Percentiles rank a stretch among this genome's conserved stretches.
Evolutionary conservation across 75 land plant genomes (phyloP).

Genomic region (Cunninghamia lanceolata): DNA sequence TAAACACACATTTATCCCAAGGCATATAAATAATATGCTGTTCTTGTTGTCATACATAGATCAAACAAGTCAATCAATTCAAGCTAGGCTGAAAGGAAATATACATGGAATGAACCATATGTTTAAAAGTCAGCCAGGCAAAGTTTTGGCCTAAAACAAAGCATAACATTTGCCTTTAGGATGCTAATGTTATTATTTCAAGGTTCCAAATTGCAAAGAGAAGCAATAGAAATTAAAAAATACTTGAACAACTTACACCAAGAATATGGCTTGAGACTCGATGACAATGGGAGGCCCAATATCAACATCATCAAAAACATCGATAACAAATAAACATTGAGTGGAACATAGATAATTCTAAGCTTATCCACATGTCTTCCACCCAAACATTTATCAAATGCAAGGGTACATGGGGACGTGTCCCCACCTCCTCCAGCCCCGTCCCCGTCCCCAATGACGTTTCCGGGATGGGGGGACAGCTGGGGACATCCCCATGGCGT

Average conservation of each 20-base stretch:
- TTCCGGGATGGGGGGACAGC: too few species aligned
- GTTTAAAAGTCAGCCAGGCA: neutral
- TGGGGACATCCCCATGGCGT: too few species aligned
- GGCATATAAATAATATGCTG: neutral
- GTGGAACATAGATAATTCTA: neutral
- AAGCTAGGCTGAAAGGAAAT: neutral
- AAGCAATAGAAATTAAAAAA: neutral
- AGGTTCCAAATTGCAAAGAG: neutral
- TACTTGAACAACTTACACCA: neutral
- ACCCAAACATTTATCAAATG: neutral
- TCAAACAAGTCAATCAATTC: neutral
- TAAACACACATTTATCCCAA: neutral
- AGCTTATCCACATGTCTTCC: neutral
- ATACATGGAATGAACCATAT: neutral
- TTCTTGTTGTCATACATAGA: neutral
- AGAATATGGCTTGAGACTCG: neutral
- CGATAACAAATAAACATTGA: neutral
- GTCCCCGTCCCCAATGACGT: too few species aligned
- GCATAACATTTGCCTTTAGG: neutral
- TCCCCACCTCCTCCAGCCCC: too few species aligned
- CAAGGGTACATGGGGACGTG: too few species aligned
- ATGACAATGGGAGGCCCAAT: neutral
- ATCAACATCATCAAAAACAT: too few species aligned
- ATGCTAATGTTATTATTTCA: neutral
- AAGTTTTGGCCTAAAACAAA: too few species aligned